These are phyloP conservation scores for Castanea mollissima DNA, from an alignment of 306 rosid species.

Conservation along the genomic window DNA sequence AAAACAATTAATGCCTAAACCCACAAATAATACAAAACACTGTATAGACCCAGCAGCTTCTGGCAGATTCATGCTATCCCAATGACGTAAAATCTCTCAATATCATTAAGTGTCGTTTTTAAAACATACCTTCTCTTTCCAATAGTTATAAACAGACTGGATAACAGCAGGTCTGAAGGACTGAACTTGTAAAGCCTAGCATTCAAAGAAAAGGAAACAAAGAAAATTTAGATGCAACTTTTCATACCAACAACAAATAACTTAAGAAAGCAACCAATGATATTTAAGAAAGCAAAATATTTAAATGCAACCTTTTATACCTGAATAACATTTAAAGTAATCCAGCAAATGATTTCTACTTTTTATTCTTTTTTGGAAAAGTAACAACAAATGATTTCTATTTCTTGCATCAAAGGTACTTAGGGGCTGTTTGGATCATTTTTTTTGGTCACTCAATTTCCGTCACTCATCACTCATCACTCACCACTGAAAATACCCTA, in stretches of 20 bases:
- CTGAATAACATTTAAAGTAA: background rate
- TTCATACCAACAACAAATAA: slow-evolving; percentile 1
- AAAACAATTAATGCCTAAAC: background rate
- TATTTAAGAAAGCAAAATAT: background rate
- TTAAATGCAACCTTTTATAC: background rate
- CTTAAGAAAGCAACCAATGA: background rate
- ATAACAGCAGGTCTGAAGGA: slow-evolving; percentile 53
- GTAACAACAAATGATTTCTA: background rate
- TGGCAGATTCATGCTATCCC: background rate
- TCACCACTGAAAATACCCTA: too few relatives aligned
- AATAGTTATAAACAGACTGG: slow-evolving; percentile 65
- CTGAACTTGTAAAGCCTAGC: slow-evolving; percentile 65
- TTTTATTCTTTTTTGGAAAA: too few relatives aligned
- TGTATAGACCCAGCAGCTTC: background rate
- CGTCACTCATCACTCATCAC: too few relatives aligned
- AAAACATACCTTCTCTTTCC: slow-evolving; percentile 84
- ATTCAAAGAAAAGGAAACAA: slow-evolving; percentile 25
- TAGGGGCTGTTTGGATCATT: too few relatives aligned
- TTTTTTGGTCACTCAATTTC: too few relatives aligned
- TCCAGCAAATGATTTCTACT: background rate
- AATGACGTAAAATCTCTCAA: background rate
- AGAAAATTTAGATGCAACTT: background rate
- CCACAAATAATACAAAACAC: background rate
- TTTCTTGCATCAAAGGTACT: background rate
- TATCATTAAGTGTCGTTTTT: background rate